Conservation (phyloP, 2,329 filamentous ascomycete genomes). For the Diaporthe destruens region DNA sequence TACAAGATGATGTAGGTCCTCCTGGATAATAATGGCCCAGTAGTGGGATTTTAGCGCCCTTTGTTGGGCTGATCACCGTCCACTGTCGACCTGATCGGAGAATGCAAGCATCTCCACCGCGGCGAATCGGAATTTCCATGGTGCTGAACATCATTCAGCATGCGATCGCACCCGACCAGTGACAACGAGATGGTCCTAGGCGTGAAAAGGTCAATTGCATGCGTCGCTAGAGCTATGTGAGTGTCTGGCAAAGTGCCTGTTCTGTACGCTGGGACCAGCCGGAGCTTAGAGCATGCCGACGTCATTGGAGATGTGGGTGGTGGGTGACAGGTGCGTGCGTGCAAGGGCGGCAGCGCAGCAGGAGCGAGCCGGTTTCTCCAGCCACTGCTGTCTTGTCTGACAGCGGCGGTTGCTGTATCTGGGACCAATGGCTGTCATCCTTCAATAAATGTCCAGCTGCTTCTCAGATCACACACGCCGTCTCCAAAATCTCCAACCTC, state of each 20-base stretch:
- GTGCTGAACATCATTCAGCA: background rate
- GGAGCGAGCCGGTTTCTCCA: conserved; percentile 2
- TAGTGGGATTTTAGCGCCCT: conserved; percentile 71
- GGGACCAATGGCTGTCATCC: conserved; percentile 11
- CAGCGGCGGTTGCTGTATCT: conserved; percentile 14
- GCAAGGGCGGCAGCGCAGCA: conserved; percentile 7
- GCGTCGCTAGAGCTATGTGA: background rate
- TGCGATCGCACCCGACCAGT: background rate
- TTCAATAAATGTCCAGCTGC: conserved; percentile 2
- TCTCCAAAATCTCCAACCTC: conserved; percentile 20
- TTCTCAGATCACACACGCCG: background rate
- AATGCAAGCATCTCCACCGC: background rate
- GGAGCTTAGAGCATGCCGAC: conserved; percentile 7
- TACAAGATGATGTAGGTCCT: background rate
- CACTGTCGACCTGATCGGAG: background rate
- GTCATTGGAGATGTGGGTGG: conserved; percentile 24
- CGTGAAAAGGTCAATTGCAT: background rate
- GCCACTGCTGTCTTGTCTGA: conserved; percentile 1
- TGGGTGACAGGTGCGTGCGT: conserved; percentile 13
- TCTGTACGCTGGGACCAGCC: background rate
- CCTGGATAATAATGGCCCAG: background rate
- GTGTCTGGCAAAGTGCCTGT: background rate
- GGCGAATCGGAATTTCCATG: background rate
- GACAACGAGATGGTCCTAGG: background rate
- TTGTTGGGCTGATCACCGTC: conserved; percentile 74